phyloP scores from a whole-genome alignment of 805 yeast species.

The Teunomyces gatunensis region DNA sequence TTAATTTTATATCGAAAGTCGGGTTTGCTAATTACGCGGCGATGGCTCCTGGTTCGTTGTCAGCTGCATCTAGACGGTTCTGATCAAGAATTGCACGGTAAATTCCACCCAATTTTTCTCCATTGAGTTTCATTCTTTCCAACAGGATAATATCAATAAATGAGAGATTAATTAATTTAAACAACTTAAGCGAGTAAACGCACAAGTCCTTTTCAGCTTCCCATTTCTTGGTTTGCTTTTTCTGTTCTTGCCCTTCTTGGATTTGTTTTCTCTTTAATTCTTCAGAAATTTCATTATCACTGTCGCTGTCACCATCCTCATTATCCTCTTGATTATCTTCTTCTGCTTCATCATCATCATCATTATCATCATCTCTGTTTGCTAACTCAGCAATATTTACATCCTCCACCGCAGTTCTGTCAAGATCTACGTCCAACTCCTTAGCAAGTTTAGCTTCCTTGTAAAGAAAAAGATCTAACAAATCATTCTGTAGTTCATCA shows the following conservation, averaged over 20 bases:
- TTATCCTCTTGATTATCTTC: conserved; percentile 12
- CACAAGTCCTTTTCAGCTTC: conserved; percentile 40
- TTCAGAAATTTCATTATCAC: conserved; percentile 4
- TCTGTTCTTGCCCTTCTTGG: background rate
- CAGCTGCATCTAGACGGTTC: conserved; percentile 9
- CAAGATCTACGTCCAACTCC: conserved; percentile 36
- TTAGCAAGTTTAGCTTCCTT: conserved; percentile 49
- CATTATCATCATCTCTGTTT: conserved; percentile 6
- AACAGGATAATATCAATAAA: conserved; percentile 24
- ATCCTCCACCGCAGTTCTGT: conserved; percentile 53
- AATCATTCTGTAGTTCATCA: conserved; percentile 22
- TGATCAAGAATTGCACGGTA: conserved; percentile 23
- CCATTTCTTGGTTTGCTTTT: conserved; percentile 23
- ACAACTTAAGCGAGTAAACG: conserved; percentile 39
- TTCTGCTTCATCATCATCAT: conserved; percentile 9
- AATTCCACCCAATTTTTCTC: conserved; percentile 30
- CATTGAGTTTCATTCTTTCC: conserved; percentile 38
- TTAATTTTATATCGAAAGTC: background rate
- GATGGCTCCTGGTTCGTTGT: background rate
- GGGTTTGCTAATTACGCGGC: background rate
- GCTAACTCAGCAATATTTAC: conserved; percentile 35
- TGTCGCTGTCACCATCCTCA: conserved; percentile 4
- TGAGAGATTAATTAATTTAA: conserved; percentile 31
- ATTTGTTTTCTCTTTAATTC: conserved; percentile 8
- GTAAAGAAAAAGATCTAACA: conserved; percentile 45